Percentiles rank a stretch among this genome's conserved stretches.
Evolutionary conservation across 2,329 filamentous ascomycete genomes (phyloP).

Genomic region (Calonectria pteridis): DNA sequence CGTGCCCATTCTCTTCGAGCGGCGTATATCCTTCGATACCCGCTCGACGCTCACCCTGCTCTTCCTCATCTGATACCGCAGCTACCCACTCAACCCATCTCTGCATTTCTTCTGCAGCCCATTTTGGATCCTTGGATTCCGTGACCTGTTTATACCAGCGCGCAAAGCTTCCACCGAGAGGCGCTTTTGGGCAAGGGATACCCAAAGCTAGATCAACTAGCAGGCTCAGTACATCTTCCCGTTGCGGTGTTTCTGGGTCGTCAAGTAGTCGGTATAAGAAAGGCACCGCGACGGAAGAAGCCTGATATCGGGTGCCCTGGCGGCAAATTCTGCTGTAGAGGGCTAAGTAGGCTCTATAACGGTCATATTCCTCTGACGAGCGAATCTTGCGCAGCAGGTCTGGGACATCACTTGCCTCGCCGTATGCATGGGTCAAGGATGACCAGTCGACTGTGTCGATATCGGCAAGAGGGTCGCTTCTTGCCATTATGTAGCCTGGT

Average conservation of each 20-base stretch:
- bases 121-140: background rate
- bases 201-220: background rate
- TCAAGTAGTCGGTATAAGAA: constrained; percentile 10
- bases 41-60: background rate
- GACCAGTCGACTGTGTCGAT: constrained; percentile 11
- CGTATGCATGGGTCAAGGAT: constrained; percentile 11
- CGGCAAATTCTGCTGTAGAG: constrained; percentile 9
- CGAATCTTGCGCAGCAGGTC: background rate
- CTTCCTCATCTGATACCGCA: background rate
- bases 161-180: background rate
- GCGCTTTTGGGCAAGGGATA: background rate
- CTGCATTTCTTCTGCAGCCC: background rate
- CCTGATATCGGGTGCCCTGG: constrained; percentile 10
- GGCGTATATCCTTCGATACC: background rate
- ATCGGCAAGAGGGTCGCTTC: background rate
- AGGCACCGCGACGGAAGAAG: background rate
- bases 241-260: background rate
- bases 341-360: background rate
- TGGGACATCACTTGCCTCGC: constrained; percentile 7
- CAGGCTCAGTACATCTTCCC: background rate
- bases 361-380: background rate
- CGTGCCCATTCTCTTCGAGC: background rate
- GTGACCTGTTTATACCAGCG: background rate
- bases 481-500: background rate
- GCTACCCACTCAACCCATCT: background rate